Conservation (phyloP, 1,284 basidiomycete genomes). For the Cutaneotrichosporon dermatis region DNA sequence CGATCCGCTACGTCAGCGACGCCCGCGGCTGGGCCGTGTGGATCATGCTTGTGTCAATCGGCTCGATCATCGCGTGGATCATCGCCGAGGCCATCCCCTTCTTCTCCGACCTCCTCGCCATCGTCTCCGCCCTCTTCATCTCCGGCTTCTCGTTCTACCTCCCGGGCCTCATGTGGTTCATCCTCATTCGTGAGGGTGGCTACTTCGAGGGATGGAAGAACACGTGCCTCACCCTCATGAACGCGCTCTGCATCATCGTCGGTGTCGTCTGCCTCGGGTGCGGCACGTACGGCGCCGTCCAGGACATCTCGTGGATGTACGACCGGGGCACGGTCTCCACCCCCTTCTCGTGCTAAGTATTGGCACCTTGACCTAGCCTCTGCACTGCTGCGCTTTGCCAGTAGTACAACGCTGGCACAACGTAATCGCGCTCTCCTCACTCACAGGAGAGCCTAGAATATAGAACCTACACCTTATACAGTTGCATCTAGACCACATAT, state of each 20-base stretch:
- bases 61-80: slow-evolving; percentile 11
- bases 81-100: slow-evolving; percentile 35
- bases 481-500: neutral
- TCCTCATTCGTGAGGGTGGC: slow-evolving; percentile 14
- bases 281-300: slow-evolving; percentile 13
- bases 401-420: no score
- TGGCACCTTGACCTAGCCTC: no score
- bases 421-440: no score
- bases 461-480: neutral
- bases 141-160: slow-evolving; percentile 20
- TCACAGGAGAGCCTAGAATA: neutral
- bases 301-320: slow-evolving; percentile 13
- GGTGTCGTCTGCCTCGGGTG: slow-evolving; percentile 14
- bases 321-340: slow-evolving; percentile 7
- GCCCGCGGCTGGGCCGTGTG: slow-evolving; percentile 51
- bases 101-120: slow-evolving; percentile 34
- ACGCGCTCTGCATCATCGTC: slow-evolving; percentile 11
- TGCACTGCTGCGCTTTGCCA: no score
- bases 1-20: slow-evolving; percentile 35
- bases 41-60: slow-evolving; percentile 40
- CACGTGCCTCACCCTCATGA: slow-evolving; percentile 6
- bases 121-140: slow-evolving; percentile 29
- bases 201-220: slow-evolving; percentile 14
- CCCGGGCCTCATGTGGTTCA: slow-evolving; percentile 21
- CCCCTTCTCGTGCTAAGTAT: slow-evolving; percentile 13